A percentile compares a stretch with the other conserved stretches of the same genome.
phyloP scores from a whole-genome alignment of 1,139 yeast genomes.

The Kodamaea sp. region DNA sequence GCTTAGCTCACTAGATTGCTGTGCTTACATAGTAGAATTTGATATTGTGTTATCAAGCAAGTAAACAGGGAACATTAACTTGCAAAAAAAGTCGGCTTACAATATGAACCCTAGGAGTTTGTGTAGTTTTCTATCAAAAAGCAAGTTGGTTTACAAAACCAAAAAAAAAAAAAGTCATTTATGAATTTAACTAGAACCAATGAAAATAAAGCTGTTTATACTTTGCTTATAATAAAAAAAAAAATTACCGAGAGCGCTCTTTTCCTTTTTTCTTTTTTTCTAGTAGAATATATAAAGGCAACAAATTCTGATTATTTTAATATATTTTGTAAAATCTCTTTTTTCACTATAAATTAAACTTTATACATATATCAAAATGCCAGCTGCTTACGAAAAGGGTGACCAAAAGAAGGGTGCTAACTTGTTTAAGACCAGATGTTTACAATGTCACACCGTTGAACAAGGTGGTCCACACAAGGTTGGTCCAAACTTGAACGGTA shows the following conservation, averaged over 20 bases:
- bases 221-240: constrained; percentile 2
- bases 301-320: constrained; percentile 1
- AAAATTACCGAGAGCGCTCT: not conserved
- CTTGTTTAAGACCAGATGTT: constrained; percentile 97
- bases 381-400: constrained; percentile 69
- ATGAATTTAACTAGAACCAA: constrained; percentile 2
- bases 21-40: no score
- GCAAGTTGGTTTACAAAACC: constrained; percentile 1
- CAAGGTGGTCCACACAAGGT: constrained; percentile 97
- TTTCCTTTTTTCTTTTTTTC: not conserved
- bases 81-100: no score
- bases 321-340: not conserved
- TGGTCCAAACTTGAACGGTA: constrained; percentile 97
- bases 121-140: no score
- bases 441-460: constrained; percentile 98
- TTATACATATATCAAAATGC: constrained; percentile 34
- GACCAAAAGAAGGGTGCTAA: constrained; percentile 97
- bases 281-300: constrained; percentile 10
- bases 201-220: constrained; percentile 4
- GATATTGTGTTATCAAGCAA: no score
- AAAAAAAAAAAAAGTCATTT: constrained; percentile 4
- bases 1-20: no score
- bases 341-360: not conserved
- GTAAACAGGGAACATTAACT: no score
- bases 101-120: no score